Percentiles rank a stretch among this genome's conserved stretches.
phyloP scores from a whole-genome alignment of 169 alveolate genomes.

The Plasmodium inui region DNA sequence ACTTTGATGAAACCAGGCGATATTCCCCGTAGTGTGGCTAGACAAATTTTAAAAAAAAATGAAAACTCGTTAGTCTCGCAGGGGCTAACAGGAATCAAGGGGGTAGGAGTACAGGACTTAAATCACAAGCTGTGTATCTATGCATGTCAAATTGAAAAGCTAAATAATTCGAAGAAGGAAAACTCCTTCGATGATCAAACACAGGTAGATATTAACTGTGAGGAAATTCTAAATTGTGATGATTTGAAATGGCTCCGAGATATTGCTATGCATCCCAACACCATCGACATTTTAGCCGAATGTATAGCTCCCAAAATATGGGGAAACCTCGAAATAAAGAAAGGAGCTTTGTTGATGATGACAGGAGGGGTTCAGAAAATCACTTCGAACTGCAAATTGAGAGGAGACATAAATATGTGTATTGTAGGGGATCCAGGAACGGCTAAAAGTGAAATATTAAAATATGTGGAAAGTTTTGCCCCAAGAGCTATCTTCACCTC shows the following conservation, averaged over 20 bases:
- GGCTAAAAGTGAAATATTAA: slow-evolving; percentile 96
- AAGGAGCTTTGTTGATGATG: slow-evolving; percentile 96
- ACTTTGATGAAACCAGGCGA: slow-evolving; percentile 97
- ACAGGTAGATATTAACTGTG: slow-evolving; percentile 78
- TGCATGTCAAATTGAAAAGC: slow-evolving; percentile 83
- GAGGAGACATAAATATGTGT: slow-evolving; percentile 97
- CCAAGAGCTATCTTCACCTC: slow-evolving; percentile 96
- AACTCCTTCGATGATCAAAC: slow-evolving; percentile 75
- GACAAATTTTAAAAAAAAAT: slow-evolving; percentile 79
- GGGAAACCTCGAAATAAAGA: slow-evolving; percentile 96
- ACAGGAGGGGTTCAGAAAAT: slow-evolving; percentile 97
- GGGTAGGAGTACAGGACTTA: slow-evolving; percentile 95
- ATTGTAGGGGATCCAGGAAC: slow-evolving; percentile 99
- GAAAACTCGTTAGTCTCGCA: slow-evolving; percentile 83
- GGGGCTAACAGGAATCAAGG: slow-evolving; percentile 95
- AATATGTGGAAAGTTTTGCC: slow-evolving; percentile 92
- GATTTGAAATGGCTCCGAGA: slow-evolving; percentile 85
- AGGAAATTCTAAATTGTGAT: slow-evolving; percentile 80
- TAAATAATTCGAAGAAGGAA: slow-evolving; percentile 80
- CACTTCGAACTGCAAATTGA: slow-evolving; percentile 93
- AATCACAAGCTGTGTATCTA: slow-evolving; percentile 93
- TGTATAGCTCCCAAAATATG: slow-evolving; percentile 96
- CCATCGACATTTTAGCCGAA: slow-evolving; percentile 89
- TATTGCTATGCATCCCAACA: slow-evolving; percentile 84
- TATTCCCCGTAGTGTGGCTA: slow-evolving; percentile 85